phyloP scores from a whole-genome alignment of 305 asterid genomes.

The Fraxinus greggii region DNA sequence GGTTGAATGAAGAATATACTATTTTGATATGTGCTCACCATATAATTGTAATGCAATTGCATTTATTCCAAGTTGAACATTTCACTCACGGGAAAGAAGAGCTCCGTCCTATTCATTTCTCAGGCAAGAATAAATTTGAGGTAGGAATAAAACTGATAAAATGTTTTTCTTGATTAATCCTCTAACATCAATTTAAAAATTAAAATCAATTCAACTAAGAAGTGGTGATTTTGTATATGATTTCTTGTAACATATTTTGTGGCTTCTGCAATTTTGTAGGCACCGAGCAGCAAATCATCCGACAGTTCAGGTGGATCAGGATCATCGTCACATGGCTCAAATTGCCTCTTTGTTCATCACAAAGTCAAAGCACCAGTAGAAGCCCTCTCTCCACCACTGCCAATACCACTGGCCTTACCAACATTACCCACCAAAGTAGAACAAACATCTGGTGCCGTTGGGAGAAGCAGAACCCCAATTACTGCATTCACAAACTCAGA shows the following conservation, averaged over 20 bases:
- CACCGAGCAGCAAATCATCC: conserved; percentile 43
- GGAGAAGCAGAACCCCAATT: conserved; percentile 18
- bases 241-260: conserved; percentile 22
- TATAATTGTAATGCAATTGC: not conserved
- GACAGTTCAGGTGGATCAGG: conserved; percentile 36
- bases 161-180: not conserved
- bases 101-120: conserved; percentile 38
- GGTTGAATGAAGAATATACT: not conserved
- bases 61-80: conserved; percentile 36
- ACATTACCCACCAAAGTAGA: conserved; percentile 25
- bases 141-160: conserved; percentile 27
- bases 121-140: conserved; percentile 49
- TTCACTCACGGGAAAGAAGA: conserved; percentile 53
- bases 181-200: conserved; percentile 9
- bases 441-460: conserved; percentile 17
- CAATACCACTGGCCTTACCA: conserved; percentile 34
- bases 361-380: conserved; percentile 34
- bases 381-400: conserved; percentile 25
- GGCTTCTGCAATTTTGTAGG: conserved; percentile 26
- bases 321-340: conserved; percentile 45
- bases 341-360: conserved; percentile 30
- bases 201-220: not conserved
- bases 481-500: conserved; percentile 21
- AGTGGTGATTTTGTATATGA: conserved; percentile 19
- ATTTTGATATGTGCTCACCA: not conserved